Conservation (phyloP, 257 asterid genomes). For the Nyctanthes arbortristis region DNA sequence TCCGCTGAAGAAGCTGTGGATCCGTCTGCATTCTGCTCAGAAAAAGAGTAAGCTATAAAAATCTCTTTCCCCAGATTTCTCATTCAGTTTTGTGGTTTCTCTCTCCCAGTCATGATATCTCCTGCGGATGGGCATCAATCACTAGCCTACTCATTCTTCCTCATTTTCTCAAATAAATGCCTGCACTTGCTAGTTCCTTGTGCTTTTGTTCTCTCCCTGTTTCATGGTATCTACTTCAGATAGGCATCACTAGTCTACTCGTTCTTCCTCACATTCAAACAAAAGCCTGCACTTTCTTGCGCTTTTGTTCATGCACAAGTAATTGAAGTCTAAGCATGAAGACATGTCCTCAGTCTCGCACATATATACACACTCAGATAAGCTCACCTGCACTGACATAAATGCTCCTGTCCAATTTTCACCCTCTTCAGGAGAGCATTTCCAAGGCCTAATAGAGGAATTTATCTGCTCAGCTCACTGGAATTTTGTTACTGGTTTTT, state of each 20-base stretch:
- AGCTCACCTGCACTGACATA: not conserved
- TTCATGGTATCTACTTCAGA: no score
- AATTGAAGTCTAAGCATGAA: not conserved
- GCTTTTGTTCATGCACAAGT: not conserved
- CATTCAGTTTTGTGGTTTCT: not conserved
- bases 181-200: no score
- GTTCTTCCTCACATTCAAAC: no score
- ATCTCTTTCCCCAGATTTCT: not conserved
- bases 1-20: constrained; percentile 53
- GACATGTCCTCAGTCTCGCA: not conserved
- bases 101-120: not conserved
- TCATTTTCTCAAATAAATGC: no score
- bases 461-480: not conserved
- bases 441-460: not conserved
- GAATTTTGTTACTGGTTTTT: not conserved
- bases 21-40: constrained; percentile 45
- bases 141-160: not conserved
- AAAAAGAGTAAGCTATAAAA: constrained; percentile 37
- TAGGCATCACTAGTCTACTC: no score
- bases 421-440: not conserved
- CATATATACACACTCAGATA: no score
- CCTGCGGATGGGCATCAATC: not conserved
- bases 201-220: no score
- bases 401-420: not conserved
- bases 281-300: not conserved